Evolutionary conservation across 129 eudicot species (phyloP), one percentile per base, ranked within the genome.

Genomic region (Lonicera japonica): DNA sequence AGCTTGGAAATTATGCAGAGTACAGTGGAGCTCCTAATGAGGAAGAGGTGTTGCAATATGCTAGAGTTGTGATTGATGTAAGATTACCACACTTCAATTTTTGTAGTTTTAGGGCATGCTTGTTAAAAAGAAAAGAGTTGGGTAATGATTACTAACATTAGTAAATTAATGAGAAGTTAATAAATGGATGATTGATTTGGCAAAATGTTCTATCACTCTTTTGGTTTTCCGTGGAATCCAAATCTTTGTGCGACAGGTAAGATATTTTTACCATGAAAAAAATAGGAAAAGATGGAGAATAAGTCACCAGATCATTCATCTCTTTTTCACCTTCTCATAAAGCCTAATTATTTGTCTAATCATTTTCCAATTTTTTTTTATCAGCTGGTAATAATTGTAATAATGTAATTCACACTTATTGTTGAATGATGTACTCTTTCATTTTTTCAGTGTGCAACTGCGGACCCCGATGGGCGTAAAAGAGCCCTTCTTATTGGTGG

Each of bases 21-120:
- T 90, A 90, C 67, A 90, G 95, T 71, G 97, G 95, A 67, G 94
- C 97, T 67, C 95, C 95, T 52, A 90, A 86, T 70, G 95, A 86
- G 63, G 97, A 86, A 29, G 95, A 90, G 68, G 97, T 86, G 54
- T 71, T 90, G 80, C 94, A 90, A 50, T 90, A 90, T 77, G 97
- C 97, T 39, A 75, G 97, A 64, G 89, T 86, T 52, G 97, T 90
- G 54, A 83, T 90, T 68, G 97, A 90, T 79, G 97, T 90, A 70
- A 70, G 94, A 54, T 24, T 15, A 16, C 40, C 57, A 54, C 36
- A 14, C 1, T 43, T 43, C 46, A 29, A 29, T 29, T 69, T 47
- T 48, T 21, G 36, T 36, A 50, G 8, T 43, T 8, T 43, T 43
- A 43, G 50, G 10, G 43, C 10, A 4, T 38, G 43, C 10, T n/a